A percentile compares a stretch with the other conserved stretches of the same genome.
phyloP scores from a whole-genome alignment of 305 asterid genomes.

The Fraxinus ornus region DNA sequence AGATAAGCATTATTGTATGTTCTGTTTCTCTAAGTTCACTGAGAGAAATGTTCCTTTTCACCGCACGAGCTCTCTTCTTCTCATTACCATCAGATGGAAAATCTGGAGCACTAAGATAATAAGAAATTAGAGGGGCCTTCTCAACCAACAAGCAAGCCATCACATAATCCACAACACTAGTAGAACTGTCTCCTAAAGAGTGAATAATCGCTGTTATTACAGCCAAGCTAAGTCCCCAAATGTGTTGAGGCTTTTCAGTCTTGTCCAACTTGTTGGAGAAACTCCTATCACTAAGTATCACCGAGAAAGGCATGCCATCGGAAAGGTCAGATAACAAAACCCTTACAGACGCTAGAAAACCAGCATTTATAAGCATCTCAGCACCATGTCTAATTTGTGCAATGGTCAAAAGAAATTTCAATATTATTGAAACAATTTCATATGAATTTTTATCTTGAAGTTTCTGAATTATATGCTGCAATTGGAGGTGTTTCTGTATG shows the following conservation, averaged over 20 bases:
- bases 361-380: slow-evolving; percentile 73
- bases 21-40: slow-evolving; percentile 75
- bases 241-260: slow-evolving; percentile 52
- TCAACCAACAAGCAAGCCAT: slow-evolving; percentile 73
- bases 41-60: slow-evolving; percentile 61
- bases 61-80: slow-evolving; percentile 71
- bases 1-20: slow-evolving; percentile 64
- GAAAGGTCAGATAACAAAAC: slow-evolving; percentile 49
- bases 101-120: slow-evolving; percentile 80
- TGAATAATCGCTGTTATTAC: slow-evolving; percentile 75
- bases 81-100: slow-evolving; percentile 68
- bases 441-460: slow-evolving; percentile 53
- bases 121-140: slow-evolving; percentile 63
- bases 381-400: slow-evolving; percentile 76
- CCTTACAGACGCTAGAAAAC: slow-evolving; percentile 63
- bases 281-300: slow-evolving; percentile 46
- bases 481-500: slow-evolving; percentile 62
- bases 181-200: slow-evolving; percentile 64
- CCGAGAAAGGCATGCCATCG: slow-evolving; percentile 46
- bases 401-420: slow-evolving; percentile 82
- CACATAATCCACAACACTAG: slow-evolving; percentile 62
- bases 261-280: slow-evolving; percentile 37
- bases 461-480: slow-evolving; percentile 60
- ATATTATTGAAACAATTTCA: slow-evolving; percentile 41
- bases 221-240: slow-evolving; percentile 94